phyloP scores from a whole-genome alignment of 306 rosid species.

The Prunus armeniaca region DNA sequence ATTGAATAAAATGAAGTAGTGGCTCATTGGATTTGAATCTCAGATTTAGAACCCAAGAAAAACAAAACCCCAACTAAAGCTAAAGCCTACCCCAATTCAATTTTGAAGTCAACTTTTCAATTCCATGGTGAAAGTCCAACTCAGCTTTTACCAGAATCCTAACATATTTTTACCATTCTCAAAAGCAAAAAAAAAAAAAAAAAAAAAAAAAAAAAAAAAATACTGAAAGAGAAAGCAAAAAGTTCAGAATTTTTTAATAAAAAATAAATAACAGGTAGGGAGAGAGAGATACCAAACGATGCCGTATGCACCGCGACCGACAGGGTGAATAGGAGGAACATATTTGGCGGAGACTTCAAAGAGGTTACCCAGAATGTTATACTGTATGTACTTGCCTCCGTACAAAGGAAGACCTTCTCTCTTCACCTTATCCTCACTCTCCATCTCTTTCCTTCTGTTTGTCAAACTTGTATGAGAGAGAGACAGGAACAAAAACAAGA shows the following conservation, averaged over 20 bases:
- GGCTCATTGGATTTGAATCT: background rate
- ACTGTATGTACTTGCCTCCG: slow-evolving; percentile 57
- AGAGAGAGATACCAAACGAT: slow-evolving; percentile 66
- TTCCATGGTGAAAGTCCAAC: background rate
- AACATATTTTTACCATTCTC: no score
- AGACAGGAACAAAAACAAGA: background rate
- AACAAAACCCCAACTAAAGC: background rate
- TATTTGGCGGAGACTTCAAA: slow-evolving; percentile 76
- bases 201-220: background rate
- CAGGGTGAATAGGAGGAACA: slow-evolving; percentile 78
- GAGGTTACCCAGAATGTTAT: slow-evolving; percentile 70
- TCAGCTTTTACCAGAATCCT: background rate
- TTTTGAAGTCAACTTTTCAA: background rate
- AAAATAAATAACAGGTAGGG: background rate
- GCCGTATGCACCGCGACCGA: slow-evolving; percentile 97
- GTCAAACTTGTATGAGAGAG: background rate
- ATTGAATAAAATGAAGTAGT: background rate
- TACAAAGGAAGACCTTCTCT: slow-evolving; percentile 35
- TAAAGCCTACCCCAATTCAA: slow-evolving; percentile 2
- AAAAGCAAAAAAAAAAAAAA: background rate
- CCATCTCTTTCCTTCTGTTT: slow-evolving; percentile 17
- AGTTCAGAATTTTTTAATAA: background rate
- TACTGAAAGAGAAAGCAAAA: background rate
- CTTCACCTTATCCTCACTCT: slow-evolving; percentile 24
- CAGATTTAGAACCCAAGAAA: background rate